Evolutionary conservation across 139 green algal genomes (phyloP).

Genomic region (Coccomyxa sp.): DNA sequence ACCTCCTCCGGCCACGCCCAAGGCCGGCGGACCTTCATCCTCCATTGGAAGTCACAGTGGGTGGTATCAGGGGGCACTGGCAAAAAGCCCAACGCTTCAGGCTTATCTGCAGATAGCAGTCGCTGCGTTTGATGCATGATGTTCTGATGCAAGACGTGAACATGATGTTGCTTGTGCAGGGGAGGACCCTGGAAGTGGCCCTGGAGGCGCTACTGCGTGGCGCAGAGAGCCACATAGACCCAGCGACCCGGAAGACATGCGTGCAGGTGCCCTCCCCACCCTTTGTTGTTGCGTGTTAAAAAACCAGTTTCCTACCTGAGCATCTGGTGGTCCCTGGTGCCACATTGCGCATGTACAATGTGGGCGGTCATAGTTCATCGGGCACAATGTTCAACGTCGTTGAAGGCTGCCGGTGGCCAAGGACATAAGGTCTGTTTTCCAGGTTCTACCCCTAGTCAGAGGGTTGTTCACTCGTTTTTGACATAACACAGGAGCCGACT

Average conservation of each 20-base stretch:
- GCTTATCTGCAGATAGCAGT: not conserved
- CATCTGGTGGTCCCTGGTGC: not conserved
- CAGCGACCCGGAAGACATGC: slow-evolving; percentile 47
- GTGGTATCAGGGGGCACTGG: slow-evolving; percentile 1
- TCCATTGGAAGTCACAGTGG: not conserved
- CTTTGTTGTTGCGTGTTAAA: not conserved
- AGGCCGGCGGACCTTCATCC: no score
- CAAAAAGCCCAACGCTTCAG: not conserved
- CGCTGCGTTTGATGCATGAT: not conserved
- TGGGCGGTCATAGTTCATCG: not conserved
- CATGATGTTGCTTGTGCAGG: not conserved
- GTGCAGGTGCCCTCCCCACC: slow-evolving; percentile 40
- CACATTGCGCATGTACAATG: not conserved
- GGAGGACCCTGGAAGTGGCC: slow-evolving; percentile 20
- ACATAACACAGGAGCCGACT: not conserved
- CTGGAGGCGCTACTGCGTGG: slow-evolving; percentile 53
- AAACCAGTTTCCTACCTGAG: not conserved
- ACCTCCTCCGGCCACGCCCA: not conserved
- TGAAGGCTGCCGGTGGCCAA: not conserved
- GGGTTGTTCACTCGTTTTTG: not conserved
- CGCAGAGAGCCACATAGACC: slow-evolving; percentile 57
- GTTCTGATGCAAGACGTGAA: no score
- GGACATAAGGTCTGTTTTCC: not conserved
- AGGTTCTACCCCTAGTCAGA: not conserved
- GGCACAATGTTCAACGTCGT: not conserved